phyloP scores from a whole-genome alignment of 2,329 filamentous ascomycete genomes.

The Diaporthe sp. region DNA sequence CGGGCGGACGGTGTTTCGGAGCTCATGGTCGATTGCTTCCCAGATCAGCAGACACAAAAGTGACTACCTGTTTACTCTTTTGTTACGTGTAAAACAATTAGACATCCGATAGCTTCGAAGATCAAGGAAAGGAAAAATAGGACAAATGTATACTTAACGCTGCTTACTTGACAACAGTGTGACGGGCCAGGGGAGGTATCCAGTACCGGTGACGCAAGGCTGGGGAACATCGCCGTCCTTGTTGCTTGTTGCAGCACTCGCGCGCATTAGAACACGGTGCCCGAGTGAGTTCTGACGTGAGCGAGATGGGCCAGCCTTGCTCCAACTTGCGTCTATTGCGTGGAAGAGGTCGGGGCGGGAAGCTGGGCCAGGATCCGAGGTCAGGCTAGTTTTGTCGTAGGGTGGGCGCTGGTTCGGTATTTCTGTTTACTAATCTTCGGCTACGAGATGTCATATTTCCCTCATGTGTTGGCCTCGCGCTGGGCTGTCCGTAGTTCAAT shows the following conservation, averaged over 20 bases:
- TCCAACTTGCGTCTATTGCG: not conserved
- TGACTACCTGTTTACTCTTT: constrained; percentile 17
- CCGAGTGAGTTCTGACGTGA: not conserved
- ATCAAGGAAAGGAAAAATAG: constrained; percentile 6
- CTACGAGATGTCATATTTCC: not conserved
- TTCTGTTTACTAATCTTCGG: constrained; percentile 39
- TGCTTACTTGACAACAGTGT: not conserved
- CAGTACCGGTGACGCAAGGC: not conserved
- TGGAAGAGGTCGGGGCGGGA: not conserved
- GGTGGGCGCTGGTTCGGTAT: constrained; percentile 18
- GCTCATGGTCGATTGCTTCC: constrained; percentile 32
- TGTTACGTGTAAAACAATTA: constrained; percentile 34
- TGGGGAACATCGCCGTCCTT: not conserved
- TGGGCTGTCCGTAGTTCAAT: not conserved
- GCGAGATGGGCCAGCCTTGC: not conserved
- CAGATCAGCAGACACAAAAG: constrained; percentile 35
- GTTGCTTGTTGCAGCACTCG: not conserved
- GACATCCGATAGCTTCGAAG: constrained; percentile 32
- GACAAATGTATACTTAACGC: not conserved
- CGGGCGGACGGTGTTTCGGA: constrained; percentile 35
- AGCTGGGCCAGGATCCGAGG: constrained; percentile 18
- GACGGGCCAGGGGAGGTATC: not conserved
- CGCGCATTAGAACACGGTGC: too few species aligned
- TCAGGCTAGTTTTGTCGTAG: constrained; percentile 20
- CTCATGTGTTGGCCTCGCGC: not conserved